Conservation (phyloP, 306 rosid genomes). For the Cucurbita moschata region DNA sequence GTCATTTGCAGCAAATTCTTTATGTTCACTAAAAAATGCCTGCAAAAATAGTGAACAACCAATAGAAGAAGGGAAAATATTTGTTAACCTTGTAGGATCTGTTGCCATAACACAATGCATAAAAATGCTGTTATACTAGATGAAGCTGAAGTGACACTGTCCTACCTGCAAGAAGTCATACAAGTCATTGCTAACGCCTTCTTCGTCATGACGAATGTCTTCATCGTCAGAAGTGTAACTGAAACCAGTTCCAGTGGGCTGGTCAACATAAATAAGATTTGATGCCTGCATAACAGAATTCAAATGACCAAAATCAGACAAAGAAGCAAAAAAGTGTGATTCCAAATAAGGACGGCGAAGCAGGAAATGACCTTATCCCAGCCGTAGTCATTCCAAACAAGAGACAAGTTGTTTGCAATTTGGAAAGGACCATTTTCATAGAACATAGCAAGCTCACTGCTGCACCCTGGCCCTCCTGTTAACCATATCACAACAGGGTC, state of each 20-base stretch:
- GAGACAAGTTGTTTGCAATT: conserved; percentile 46
- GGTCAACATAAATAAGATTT: conserved; percentile 71
- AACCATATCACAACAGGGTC: conserved; percentile 83
- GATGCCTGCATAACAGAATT: conserved; percentile 44
- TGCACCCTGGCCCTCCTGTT: conserved; percentile 94
- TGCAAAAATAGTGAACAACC: conserved; percentile 13
- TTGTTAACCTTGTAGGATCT: not conserved
- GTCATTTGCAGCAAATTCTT: conserved; percentile 49
- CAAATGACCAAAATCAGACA: not conserved
- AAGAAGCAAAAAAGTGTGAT: not conserved
- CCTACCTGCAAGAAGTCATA: conserved; percentile 81
- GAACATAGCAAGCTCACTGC: conserved; percentile 84
- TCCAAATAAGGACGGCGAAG: not conserved
- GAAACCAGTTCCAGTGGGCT: conserved; percentile 90
- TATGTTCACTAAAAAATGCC: conserved; percentile 73
- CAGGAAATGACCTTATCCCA: conserved; percentile 58
- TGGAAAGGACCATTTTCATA: conserved; percentile 92
- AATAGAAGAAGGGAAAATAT: not conserved
- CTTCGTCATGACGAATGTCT: conserved; percentile 72
- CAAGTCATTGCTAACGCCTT: conserved; percentile 69
- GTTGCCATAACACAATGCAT: not conserved
- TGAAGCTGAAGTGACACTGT: not conserved
- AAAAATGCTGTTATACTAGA: not conserved
- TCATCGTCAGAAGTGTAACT: conserved; percentile 50
- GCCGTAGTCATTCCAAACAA: conserved; percentile 72